Evolutionary conservation across 176 grass and related monocot species (phyloP), one percentile per base, ranked within the genome.

Genomic region (Pontederia paniculata): DNA sequence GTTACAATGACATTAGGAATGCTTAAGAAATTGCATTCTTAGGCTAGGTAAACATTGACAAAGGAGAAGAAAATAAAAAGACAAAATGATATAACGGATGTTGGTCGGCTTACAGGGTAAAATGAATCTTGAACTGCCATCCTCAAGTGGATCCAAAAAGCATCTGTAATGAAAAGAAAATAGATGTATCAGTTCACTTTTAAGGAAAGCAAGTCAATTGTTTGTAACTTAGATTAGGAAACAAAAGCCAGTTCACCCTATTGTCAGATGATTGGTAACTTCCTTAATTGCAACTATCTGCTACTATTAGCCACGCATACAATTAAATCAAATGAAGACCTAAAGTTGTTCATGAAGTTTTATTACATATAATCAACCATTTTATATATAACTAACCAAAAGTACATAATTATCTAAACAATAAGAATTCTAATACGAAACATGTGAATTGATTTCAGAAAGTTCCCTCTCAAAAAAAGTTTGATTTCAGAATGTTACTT

Each of bases 61-160:
- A 9, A 57, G 8, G 20, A 17, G 23, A 4, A 7, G 20, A 52
- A 70, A 52, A 37, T 8, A 1, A 74, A 58, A 63, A 11, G 15
- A 65, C 48, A 14, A 25, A 20, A 52, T n/a, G 16, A 14, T 25
- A 25, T 5, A 20, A 68, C 23, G 12, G 60, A 31, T 57, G 59
- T 17, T 60, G 48, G n/a, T 50, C 3, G 15, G 45, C 72, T 75
- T 88, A 88, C 89, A 50, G 81, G 89, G 57, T 95, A 95, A 58
- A 84, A 88, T 71, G 89, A 84, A 66, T 95, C 89, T 82, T 95
- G 89, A 25, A 85, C 84, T 44, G 89, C 84, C 60, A 95, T 77
- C 19, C 63, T 95, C 52, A 64, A 66, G 82, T 57, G 68, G 84
- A 88, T 66, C 89, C 89, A 77, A 95, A 95, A 72, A 95, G 75